Evolutionary conservation across 192 early-diverging fungal genomes (phyloP).

Genomic region (Entomortierella beljakovae): DNA sequence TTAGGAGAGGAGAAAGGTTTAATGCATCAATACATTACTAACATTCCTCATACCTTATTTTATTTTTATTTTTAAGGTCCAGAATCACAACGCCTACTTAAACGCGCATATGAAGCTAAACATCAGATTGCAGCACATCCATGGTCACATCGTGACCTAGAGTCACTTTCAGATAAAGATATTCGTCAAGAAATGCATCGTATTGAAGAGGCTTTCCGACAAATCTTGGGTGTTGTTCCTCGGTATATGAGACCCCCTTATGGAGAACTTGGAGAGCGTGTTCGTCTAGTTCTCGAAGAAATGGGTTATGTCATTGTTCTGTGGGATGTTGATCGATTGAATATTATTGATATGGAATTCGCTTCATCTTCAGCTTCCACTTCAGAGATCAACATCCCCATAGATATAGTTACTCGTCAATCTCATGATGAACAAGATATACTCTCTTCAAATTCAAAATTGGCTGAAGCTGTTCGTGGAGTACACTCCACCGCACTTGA

Average conservation of each 20-base stretch:
- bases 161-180: constrained; percentile 53
- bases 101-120: constrained; percentile 47
- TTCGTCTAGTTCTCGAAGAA: constrained; percentile 14
- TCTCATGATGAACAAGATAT: not conserved
- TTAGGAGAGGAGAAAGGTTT: not conserved
- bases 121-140: constrained; percentile 74
- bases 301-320: constrained; percentile 44
- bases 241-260: constrained; percentile 73
- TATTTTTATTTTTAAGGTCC: constrained; percentile 14
- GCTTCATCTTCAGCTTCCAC: not conserved
- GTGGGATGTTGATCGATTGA: constrained; percentile 53
- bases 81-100: constrained; percentile 36
- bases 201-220: constrained; percentile 61
- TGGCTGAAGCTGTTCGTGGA: constrained; percentile 44
- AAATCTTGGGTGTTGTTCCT: constrained; percentile 65
- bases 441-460: constrained; percentile 12
- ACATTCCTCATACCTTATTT: not conserved
- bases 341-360: not conserved
- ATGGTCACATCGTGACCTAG: constrained; percentile 66
- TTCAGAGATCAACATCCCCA: too few relatives aligned
- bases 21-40: not conserved
- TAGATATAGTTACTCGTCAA: not conserved
- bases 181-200: constrained; percentile 60
- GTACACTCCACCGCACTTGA: constrained; percentile 14
- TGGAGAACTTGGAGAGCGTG: constrained; percentile 22